Evolutionary conservation across 2,329 filamentous ascomycete species (phyloP).

Genomic region (Microcera coccophila): DNA sequence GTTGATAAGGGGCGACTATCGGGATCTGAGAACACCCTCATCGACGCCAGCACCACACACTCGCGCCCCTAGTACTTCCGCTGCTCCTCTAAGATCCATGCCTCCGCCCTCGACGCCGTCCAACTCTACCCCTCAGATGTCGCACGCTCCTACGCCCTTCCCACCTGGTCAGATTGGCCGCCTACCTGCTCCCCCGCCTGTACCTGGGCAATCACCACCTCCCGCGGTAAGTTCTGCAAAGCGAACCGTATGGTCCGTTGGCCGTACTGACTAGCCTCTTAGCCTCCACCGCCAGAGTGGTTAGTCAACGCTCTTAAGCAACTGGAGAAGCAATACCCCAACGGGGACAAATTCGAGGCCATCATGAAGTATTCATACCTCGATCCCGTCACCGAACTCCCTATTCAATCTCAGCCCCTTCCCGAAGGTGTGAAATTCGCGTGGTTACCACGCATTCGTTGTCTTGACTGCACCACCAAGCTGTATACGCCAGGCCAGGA

Average conservation of each 20-base stretch:
- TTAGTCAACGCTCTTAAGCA: conserved; percentile 68
- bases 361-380: conserved; percentile 87
- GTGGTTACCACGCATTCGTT: conserved; percentile 85
- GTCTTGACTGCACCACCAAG: conserved; percentile 88
- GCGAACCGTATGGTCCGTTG: background rate
- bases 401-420: conserved; percentile 54
- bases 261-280: conserved; percentile 8
- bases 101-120: conserved; percentile 37
- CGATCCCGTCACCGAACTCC: conserved; percentile 65
- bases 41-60: conserved; percentile 34
- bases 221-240: conserved; percentile 53
- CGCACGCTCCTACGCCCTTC: conserved; percentile 32
- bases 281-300: conserved; percentile 88
- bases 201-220: conserved; percentile 52
- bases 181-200: conserved; percentile 62
- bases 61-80: conserved; percentile 30
- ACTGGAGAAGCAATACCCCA: conserved; percentile 67
- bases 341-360: conserved; percentile 75
- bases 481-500: conserved; percentile 87
- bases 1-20: conserved; percentile 53
- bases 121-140: conserved; percentile 36
- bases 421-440: conserved; percentile 68
- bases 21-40: conserved; percentile 35
- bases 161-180: conserved; percentile 60
- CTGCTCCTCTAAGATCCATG: conserved; percentile 30